Evolutionary conservation across 164 flowering plant species (phyloP).

Genomic region (grape (Vitis vinifera)): ASM3070453v1 NC_081813.1:5979501-5980000

Average conservation of each 20-base stretch:
- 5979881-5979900: no score
- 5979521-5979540: conserved; percentile 74
- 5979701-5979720: conserved; percentile 25
- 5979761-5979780: no score
- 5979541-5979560: conserved; percentile 75
- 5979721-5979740: no score
- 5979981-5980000: no score
- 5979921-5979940: no score
- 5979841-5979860: no score
- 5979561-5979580: conserved; percentile 96
- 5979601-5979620: conserved; percentile 78
- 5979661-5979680: conserved; percentile 39
- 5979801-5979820: no score
- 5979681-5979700: conserved; percentile 24
- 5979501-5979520: conserved; percentile 83
- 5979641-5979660: conserved; percentile 27
- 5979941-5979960: no score
- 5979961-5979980: no score
- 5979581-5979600: conserved; percentile 81
- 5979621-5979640: conserved; percentile 71
- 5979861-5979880: no score
- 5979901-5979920: no score
- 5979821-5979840: no score
- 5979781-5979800: background rate
- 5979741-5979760: background rate